These are phyloP conservation scores for Blastobotrys aristatus DNA, from an alignment of 1,139 yeast species.

Conservation along the genomic window DNA sequence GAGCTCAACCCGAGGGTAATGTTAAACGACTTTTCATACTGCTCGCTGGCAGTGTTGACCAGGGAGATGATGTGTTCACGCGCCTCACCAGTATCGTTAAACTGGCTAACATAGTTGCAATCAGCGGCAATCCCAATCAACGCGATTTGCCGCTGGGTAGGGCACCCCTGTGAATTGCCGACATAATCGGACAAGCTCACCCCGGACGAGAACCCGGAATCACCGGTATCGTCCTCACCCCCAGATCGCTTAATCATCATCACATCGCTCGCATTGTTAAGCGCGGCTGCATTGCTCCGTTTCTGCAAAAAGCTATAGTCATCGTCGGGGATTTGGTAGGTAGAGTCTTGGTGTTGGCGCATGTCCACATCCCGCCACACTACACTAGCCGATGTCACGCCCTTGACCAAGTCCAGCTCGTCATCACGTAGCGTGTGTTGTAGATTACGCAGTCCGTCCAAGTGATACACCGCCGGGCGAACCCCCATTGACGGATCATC, in stretches of 20 bases:
- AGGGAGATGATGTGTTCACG: slow-evolving; percentile 32
- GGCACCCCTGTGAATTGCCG: slow-evolving; percentile 36
- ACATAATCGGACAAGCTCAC: slow-evolving; percentile 29
- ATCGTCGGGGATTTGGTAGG: slow-evolving; percentile 10
- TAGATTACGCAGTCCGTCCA: slow-evolving; percentile 22
- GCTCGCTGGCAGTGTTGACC: slow-evolving; percentile 36
- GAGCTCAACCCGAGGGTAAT: slow-evolving; percentile 33
- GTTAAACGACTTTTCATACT: slow-evolving; percentile 37
- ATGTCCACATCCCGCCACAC: slow-evolving; percentile 35
- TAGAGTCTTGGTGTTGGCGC: slow-evolving; percentile 15
- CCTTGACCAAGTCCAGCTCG: slow-evolving; percentile 21
- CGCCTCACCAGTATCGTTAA: slow-evolving; percentile 30
- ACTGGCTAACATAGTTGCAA: slow-evolving; percentile 33
- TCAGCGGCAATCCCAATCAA: slow-evolving; percentile 39
- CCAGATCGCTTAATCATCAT: slow-evolving; percentile 9
- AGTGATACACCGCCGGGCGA: slow-evolving; percentile 31
- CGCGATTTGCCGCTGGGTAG: slow-evolving; percentile 32
- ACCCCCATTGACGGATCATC: slow-evolving; percentile 34
- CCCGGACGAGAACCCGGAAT: slow-evolving; percentile 31
- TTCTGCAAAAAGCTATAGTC: slow-evolving; percentile 9
- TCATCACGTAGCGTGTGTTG: slow-evolving; percentile 17
- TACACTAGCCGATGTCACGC: slow-evolving; percentile 19
- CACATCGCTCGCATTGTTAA: slow-evolving; percentile 1
- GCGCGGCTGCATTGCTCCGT: too few relatives aligned
- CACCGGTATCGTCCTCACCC: slow-evolving; percentile 26